A percentile compares a stretch with the other conserved stretches of the same genome.
phyloP scores from a whole-genome alignment of 176 grass and related monocot species.

The Elaeis guineensis region DNA sequence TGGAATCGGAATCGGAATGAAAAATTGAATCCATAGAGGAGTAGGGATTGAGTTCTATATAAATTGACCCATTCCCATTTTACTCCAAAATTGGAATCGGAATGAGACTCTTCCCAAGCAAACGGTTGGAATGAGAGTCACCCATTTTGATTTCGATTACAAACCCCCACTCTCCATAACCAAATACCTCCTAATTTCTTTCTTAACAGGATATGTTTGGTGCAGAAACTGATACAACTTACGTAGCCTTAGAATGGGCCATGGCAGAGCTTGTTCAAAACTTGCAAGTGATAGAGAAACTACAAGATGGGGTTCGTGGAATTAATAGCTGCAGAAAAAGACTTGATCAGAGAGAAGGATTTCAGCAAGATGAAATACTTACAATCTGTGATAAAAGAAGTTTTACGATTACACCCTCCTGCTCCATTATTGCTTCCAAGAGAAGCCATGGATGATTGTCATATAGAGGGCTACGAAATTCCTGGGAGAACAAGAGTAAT shows the following conservation, averaged over 20 bases:
- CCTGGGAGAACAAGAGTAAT: background rate
- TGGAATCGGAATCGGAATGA: no score
- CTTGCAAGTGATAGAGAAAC: background rate
- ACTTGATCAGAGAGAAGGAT: background rate
- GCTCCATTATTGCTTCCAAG: background rate
- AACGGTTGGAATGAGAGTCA: no score
- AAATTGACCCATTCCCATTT: no score
- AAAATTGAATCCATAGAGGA: no score
- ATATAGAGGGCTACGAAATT: background rate
- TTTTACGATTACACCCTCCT: background rate
- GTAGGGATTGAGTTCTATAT: no score
- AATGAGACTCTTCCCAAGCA: no score
- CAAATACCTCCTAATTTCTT: no score
- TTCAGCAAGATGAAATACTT: background rate
- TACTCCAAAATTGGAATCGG: no score
- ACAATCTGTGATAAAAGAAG: background rate
- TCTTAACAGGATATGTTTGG: no score
- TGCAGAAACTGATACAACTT: no score
- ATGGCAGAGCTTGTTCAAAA: slow-evolving; percentile 2
- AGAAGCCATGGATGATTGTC: background rate
- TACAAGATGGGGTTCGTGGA: background rate
- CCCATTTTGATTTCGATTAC: no score
- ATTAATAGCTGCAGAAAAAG: background rate
- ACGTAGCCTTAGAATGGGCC: background rate
- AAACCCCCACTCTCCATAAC: no score